Evolutionary conservation across 1,284 basidiomycete genomes (phyloP).

Genomic region (Pisolithus thermaeus): DNA sequence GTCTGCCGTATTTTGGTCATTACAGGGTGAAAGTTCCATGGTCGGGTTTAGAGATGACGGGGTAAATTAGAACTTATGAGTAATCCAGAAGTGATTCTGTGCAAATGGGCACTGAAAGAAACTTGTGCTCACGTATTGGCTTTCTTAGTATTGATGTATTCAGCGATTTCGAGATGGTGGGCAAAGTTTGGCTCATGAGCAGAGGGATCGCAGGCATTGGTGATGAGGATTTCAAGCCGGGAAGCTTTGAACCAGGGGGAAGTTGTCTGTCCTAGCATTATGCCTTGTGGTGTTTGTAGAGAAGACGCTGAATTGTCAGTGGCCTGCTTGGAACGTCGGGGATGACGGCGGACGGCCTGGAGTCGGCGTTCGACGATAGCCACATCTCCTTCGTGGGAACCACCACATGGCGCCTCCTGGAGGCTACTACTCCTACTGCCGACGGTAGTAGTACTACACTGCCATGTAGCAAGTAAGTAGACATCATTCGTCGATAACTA

Average conservation of each 20-base stretch:
- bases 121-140: conserved; percentile 78
- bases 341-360: no score
- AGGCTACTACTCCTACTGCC: no score
- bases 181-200: conserved; percentile 89
- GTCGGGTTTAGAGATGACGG: background rate
- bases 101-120: background rate
- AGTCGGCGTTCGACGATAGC: no score
- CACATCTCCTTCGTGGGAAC: no score
- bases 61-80: background rate
- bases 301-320: no score
- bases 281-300: no score
- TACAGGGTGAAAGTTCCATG: background rate
- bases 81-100: no score
- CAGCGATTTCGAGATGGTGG: conserved; percentile 89
- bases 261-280: conserved; percentile 20
- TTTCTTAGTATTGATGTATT: conserved; percentile 92
- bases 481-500: no score
- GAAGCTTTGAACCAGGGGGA: conserved; percentile 43
- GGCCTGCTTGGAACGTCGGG: no score
- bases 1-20: conserved; percentile 37
- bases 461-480: no score
- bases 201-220: conserved; percentile 86
- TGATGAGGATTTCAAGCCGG: conserved; percentile 63
- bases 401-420: no score
- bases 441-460: no score